These are phyloP conservation scores for Davidsoniella neocaledoniae DNA, from an alignment of 2,329 filamentous ascomycete species.

Conservation along the genomic window DNA sequence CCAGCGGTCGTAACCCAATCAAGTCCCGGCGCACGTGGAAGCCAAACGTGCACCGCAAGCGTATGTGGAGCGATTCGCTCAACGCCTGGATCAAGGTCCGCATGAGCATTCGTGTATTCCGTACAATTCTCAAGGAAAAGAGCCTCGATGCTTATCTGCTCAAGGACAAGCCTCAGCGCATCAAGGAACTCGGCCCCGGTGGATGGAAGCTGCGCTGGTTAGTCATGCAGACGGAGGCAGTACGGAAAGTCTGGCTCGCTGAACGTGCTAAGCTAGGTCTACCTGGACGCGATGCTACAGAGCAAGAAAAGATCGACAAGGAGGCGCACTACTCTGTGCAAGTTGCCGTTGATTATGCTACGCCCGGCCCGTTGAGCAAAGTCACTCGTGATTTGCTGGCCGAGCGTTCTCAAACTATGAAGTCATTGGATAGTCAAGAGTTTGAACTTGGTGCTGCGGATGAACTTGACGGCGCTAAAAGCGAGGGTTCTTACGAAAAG, in stretches of 20 bases:
- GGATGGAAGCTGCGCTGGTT: conserved; percentile 86
- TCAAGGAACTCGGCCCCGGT: conserved; percentile 74
- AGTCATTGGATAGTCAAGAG: conserved; percentile 22
- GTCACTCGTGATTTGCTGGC: conserved; percentile 23
- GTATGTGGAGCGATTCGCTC: conserved; percentile 47
- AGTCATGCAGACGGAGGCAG: conserved; percentile 58
- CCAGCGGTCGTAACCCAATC: conserved; percentile 47
- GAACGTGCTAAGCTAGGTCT: conserved; percentile 53
- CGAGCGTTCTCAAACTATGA: conserved; percentile 24
- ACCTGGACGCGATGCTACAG: conserved; percentile 21
- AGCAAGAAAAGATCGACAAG: conserved; percentile 17
- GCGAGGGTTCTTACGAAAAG: conserved; percentile 19
- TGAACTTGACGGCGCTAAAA: conserved; percentile 22
- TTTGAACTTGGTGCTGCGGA: conserved; percentile 30
- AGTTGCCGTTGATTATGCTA: conserved; percentile 26
- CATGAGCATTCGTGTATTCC: conserved; percentile 51
- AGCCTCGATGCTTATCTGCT: conserved; percentile 86
- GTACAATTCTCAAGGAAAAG: conserved; percentile 67
- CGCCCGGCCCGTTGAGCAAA: conserved; percentile 23
- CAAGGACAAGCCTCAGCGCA: conserved; percentile 56
- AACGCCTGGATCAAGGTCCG: conserved; percentile 47
- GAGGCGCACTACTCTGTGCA: conserved; percentile 24
- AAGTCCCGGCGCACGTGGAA: conserved; percentile 60
- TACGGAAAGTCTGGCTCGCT: conserved; percentile 47
- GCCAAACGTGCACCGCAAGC: conserved; percentile 55